Conservation (phyloP, 2,329 filamentous ascomycete genomes). For the Atkinsonella hypoxylon region DNA sequence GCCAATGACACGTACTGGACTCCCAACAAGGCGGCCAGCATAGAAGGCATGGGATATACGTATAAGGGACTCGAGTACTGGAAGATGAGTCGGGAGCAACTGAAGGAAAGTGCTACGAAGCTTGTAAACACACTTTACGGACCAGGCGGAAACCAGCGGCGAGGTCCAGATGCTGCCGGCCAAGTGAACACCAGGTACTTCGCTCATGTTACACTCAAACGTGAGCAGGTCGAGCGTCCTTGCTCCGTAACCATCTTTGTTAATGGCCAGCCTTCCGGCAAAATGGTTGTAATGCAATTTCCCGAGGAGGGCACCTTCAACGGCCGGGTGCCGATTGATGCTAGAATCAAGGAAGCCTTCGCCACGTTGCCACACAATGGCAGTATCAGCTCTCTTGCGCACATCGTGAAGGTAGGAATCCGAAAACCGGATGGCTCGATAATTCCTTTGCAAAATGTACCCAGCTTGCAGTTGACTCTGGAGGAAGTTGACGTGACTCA, state of each 20-base stretch:
- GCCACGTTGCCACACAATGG: neutral
- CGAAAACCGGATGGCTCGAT: slow-evolving; percentile 20
- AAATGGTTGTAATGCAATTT: slow-evolving; percentile 24
- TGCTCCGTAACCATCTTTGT: slow-evolving; percentile 23
- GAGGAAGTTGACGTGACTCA: slow-evolving; percentile 20
- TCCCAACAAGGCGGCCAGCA: slow-evolving; percentile 20
- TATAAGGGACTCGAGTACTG: slow-evolving; percentile 26
- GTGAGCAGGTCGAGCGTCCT: slow-evolving; percentile 23
- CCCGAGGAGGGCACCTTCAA: slow-evolving; percentile 20
- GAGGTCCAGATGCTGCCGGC: neutral
- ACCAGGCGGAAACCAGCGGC: neutral
- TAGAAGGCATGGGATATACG: slow-evolving; percentile 26
- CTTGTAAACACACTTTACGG: slow-evolving; percentile 24
- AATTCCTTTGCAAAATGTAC: slow-evolving; percentile 15
- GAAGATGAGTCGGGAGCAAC: slow-evolving; percentile 18
- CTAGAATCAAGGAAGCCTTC: slow-evolving; percentile 16
- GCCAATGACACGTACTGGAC: slow-evolving; percentile 29
- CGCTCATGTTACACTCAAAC: slow-evolving; percentile 21
- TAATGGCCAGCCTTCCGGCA: slow-evolving; percentile 19
- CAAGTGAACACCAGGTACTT: slow-evolving; percentile 20
- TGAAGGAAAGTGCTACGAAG: slow-evolving; percentile 17
- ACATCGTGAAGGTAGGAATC: slow-evolving; percentile 3
- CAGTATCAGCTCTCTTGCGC: slow-evolving; percentile 1
- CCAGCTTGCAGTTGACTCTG: slow-evolving; percentile 26
- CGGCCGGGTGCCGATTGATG: slow-evolving; percentile 30